Percentiles rank a stretch among this genome's conserved stretches.
Evolutionary conservation across 345 rosid genomes (phyloP).

Genomic region (Eucalyptus marginata): DNA sequence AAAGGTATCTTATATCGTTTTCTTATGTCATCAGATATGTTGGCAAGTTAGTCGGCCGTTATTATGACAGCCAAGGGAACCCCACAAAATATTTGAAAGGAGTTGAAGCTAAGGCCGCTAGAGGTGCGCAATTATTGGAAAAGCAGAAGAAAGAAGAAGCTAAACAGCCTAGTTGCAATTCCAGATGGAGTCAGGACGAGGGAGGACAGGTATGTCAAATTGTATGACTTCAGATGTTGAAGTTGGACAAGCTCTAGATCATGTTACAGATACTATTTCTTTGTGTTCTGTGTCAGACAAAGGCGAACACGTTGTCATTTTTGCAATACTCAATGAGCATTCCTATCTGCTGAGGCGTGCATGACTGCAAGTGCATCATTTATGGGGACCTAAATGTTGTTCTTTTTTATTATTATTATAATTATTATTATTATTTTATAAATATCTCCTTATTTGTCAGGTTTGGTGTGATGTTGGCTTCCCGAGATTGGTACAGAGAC

Average conservation of each 20-base stretch:
- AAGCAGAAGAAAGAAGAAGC: slow-evolving; percentile 90
- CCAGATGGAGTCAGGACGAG: slow-evolving; percentile 88
- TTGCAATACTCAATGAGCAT: background rate
- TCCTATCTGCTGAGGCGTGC: background rate
- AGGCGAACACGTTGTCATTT: background rate
- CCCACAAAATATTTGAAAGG: slow-evolving; percentile 86
- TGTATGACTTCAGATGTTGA: background rate
- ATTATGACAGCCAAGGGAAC: slow-evolving; percentile 68
- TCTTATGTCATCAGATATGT: slow-evolving; percentile 30
- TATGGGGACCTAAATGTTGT: background rate
- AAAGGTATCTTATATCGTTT: background rate
- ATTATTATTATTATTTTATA: background rate
- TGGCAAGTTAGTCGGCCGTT: slow-evolving; percentile 85
- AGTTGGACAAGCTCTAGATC: background rate
- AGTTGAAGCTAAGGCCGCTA: slow-evolving; percentile 84
- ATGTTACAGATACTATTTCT: background rate
- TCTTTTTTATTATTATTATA: background rate
- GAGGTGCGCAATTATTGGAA: slow-evolving; percentile 89
- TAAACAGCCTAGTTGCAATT: slow-evolving; percentile 77
- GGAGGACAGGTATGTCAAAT: slow-evolving; percentile 64
- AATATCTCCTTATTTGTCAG: slow-evolving; percentile 10
- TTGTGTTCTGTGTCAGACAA: background rate
- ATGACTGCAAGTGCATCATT: background rate
- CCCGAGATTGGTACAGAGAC: slow-evolving; percentile 85
- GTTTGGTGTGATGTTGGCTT: slow-evolving; percentile 91